phyloP scores from a whole-genome alignment of 108 stramenopile species.

The Skeletonema grethae region DNA sequence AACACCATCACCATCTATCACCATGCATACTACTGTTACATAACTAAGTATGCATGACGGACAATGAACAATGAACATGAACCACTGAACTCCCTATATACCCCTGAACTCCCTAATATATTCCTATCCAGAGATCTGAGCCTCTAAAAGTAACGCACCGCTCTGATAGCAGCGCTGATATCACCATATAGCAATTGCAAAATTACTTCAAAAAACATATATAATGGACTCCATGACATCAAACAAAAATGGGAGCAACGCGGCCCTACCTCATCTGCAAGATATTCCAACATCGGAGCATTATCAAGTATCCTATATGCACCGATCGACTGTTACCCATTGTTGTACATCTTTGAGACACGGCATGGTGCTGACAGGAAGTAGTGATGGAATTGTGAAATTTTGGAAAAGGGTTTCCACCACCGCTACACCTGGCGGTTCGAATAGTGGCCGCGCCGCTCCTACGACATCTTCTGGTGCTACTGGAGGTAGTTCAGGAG shows the following conservation, averaged over 20 bases:
- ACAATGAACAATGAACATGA: no score
- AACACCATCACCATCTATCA: no score
- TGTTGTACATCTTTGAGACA: constrained; percentile 64
- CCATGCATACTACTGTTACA: no score
- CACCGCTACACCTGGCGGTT: constrained; percentile 6
- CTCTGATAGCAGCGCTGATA: no score
- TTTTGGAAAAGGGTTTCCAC: constrained; percentile 96
- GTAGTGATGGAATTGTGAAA: constrained; percentile 93
- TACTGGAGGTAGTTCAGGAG: constrained; percentile 2
- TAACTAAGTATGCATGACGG: no score
- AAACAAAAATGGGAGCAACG: background rate
- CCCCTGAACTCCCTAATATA: no score
- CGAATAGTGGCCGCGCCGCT: background rate
- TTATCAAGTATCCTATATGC: constrained; percentile 92
- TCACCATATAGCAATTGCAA: no score
- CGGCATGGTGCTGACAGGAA: constrained; percentile 92
- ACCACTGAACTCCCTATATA: no score
- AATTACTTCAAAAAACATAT: background rate
- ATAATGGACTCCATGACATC: constrained; percentile 10
- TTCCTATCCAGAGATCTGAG: no score
- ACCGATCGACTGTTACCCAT: constrained; percentile 88
- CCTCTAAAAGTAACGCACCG: no score
- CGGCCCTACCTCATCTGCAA: constrained; percentile 7
- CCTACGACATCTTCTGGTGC: background rate
- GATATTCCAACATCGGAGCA: constrained; percentile 69